Percentiles rank a stretch among this genome's conserved stretches.
Evolutionary conservation across 2,329 filamentous ascomycete species (phyloP).

Genomic region (Myriosclerotinia scirpicola): DNA sequence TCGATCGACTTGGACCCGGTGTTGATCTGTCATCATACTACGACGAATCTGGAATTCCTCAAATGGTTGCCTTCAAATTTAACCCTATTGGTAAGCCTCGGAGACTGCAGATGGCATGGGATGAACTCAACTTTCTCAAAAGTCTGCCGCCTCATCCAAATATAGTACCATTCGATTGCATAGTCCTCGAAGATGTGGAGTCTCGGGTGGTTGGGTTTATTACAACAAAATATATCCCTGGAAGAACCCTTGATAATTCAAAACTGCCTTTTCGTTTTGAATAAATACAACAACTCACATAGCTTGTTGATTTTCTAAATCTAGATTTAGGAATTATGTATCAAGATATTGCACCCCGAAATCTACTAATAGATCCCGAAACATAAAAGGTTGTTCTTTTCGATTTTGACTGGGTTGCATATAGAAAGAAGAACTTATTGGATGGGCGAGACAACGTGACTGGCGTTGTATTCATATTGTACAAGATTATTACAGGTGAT

Average conservation of each 20-base stretch:
- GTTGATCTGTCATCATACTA: slow-evolving; percentile 4
- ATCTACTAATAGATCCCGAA: slow-evolving; percentile 42
- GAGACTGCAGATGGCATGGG: background rate
- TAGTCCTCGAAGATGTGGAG: slow-evolving; percentile 11
- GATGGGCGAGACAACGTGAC: slow-evolving; percentile 37
- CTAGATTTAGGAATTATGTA: slow-evolving; percentile 43
- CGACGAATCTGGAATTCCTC: background rate
- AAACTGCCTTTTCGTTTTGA: slow-evolving; percentile 42
- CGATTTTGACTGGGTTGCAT: slow-evolving; percentile 39
- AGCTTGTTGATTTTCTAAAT: slow-evolving; percentile 44
- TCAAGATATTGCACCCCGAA: slow-evolving; percentile 44
- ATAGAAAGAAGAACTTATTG: slow-evolving; percentile 4
- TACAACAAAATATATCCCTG: background rate
- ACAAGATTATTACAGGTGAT: slow-evolving; percentile 30
- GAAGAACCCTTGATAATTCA: background rate
- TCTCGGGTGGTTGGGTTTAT: background rate
- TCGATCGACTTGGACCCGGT: background rate
- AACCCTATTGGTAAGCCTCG: background rate
- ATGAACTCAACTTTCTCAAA: background rate
- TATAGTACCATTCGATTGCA: background rate
- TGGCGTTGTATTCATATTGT: slow-evolving; percentile 29
- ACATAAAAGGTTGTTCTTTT: slow-evolving; percentile 43
- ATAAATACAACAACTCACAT: slow-evolving; percentile 43
- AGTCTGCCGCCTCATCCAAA: background rate
- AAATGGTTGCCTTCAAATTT: background rate